Evolutionary conservation across 352 stramenopile genomes (phyloP), one percentile per base, ranked within the genome.

Genomic region (Peronospora belbahrii): DNA sequence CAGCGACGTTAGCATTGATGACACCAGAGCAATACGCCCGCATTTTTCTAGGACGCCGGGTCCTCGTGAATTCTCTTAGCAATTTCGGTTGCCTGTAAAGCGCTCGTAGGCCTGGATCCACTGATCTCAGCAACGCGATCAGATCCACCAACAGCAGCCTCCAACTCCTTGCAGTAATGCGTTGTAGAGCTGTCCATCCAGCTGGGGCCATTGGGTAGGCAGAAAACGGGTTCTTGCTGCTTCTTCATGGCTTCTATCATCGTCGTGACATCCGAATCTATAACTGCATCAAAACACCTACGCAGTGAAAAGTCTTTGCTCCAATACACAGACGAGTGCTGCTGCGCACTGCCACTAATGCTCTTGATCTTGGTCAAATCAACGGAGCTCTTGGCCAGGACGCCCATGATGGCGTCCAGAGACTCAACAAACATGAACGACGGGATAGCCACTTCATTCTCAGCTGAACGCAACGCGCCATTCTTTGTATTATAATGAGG

Each of bases 161-260:
- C 81, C 14, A 92, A 48, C 15, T 61, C 55, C 3, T 49, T 27
- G 56, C 79, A 92, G 51, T 75, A 79, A 30, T 30, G 35, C 0
- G 55, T 66, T n/a, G 82, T 92, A 19, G 67, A 86, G 57, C 68
- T 86, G 52, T 95, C 82, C 64, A 90, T 89, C 83, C 83, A 95
- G 31, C 80, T 91, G 2, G 82, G 79, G 3, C 81, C 78, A 39
- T 88, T 73, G 15, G 69, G 56, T 11, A 70, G 49, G 8, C 59
- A 68, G 45, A 94, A 92, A 6, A 57, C 61, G 9, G 49, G 39
- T 3, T 75, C 40, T 14, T 58, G 45, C 2, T 52, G 45, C 24
- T 59, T 48, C 6, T 53, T 44, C 42, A 61, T 62, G 6, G 54
- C 44, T 1, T 68, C 57, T 17, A 59, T 32, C 2, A 70, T 50